Conservation (phyloP, 257 asterid genomes). For the Cruciata laevipes region DNA sequence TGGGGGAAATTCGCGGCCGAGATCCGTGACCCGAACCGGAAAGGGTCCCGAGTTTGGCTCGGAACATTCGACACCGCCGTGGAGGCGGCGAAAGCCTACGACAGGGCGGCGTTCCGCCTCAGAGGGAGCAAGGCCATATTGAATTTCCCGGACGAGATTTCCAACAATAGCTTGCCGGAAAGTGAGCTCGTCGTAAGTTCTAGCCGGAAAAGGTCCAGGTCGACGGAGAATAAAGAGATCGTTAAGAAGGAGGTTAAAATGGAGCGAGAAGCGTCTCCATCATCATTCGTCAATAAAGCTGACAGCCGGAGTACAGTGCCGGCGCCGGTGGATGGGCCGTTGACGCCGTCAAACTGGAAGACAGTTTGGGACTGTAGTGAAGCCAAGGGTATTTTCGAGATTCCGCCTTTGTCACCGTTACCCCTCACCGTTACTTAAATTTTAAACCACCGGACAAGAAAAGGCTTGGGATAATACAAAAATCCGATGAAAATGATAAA, state of each 20-base stretch:
- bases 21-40: constrained; percentile 35
- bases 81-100: constrained; percentile 41
- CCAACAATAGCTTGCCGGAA: constrained; percentile 19
- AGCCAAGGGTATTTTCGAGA: constrained; percentile 70
- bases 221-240: constrained; percentile 20
- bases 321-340: constrained; percentile 40
- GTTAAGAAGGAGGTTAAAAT: constrained; percentile 35
- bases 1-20: constrained; percentile 48
- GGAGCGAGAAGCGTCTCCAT: constrained; percentile 25
- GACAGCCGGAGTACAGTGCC: constrained; percentile 16
- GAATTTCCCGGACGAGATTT: constrained; percentile 69
- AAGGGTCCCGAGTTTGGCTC: constrained; percentile 39
- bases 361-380: constrained; percentile 75
- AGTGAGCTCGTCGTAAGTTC: constrained; percentile 10
- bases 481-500: background rate
- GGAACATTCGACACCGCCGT: constrained; percentile 38
- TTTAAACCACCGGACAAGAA: no score
- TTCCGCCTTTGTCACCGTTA: constrained; percentile 74
- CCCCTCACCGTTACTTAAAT: constrained; percentile 34
- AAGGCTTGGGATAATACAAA: background rate
- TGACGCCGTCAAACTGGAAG: constrained; percentile 88
- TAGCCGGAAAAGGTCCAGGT: constrained; percentile 50
- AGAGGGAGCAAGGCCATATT: constrained; percentile 42
- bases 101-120: constrained; percentile 36
- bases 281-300: background rate